Evolutionary conservation across 116 monocot species (phyloP), one percentile per base, ranked within the genome.

Genomic region (Cymodocea nodosa): DNA sequence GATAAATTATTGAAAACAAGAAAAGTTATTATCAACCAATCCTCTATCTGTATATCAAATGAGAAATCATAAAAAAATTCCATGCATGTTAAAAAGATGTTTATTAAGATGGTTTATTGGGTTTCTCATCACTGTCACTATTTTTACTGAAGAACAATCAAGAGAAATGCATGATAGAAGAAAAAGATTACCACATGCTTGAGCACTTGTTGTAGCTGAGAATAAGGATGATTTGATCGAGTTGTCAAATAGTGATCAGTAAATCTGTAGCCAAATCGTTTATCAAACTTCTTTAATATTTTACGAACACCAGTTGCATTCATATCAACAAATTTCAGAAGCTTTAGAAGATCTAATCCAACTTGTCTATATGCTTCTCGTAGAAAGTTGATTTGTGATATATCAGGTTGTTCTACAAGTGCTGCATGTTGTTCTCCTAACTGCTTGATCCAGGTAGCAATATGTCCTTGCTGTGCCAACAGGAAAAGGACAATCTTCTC

Each of bases 271-370:
- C 76, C 70, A 59, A 76, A 65, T 22, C 65, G 64, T 23, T 70
- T 76, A 39, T 76, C 76, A 63, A 76, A 76, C 64, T 76, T 76
- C 76, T 76, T 76, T 20, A 76, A 24, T 57, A 76, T 76, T 63
- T 76, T 76, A 14, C 76, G 70, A 20, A 76, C 64, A 70, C 76
- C 76, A 64, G 65, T 76, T 35, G 70, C 76, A 65, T 76, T 76
- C 15, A 76, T 58, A 55, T 76, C 76, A 51, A 76, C 76, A 51
- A 76, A 76, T 34, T 76, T 76, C 6, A 76, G 64, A 19, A 76
- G 70, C 22, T 76, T 76, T 64, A 76, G 20, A 56, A 76, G 76
- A 65, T 70, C 76, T 23, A 54, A 15, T 34, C 76, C 76, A 4
- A 70, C 70, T 48, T 53, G 63, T 76, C 64, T 70, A 37, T 70